Conservation (phyloP, 345 rosid genomes). For the Salix purpurea region DNA sequence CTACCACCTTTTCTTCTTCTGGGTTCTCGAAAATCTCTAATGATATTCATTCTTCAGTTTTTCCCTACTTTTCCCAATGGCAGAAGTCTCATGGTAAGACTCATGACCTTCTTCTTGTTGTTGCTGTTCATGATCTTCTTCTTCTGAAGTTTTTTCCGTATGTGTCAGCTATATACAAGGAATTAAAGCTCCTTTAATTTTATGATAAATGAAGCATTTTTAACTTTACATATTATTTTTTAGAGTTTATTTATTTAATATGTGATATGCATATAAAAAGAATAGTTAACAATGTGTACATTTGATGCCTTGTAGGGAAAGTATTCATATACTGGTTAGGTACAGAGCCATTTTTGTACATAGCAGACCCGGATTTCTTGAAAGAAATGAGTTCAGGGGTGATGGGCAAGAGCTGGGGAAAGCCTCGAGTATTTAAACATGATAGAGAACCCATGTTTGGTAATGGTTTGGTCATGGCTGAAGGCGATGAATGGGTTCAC, state of each 20-base stretch:
- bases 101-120: background rate
- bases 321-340: conserved; percentile 93
- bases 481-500: conserved; percentile 87
- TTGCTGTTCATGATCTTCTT: too few relatives aligned
- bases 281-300: background rate
- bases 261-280: background rate
- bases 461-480: conserved; percentile 74
- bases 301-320: conserved; percentile 51
- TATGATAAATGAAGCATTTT: too few relatives aligned
- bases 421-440: conserved; percentile 68
- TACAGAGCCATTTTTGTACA: conserved; percentile 80
- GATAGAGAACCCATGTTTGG: conserved; percentile 97
- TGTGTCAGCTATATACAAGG: background rate
- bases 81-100: conserved; percentile 62
- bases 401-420: conserved; percentile 93
- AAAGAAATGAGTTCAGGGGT: conserved; percentile 70
- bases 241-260: too few relatives aligned
- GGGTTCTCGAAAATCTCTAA: conserved; percentile 42
- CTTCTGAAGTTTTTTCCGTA: background rate
- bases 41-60: conserved; percentile 71
- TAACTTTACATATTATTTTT: too few relatives aligned
- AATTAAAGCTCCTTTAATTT: background rate
- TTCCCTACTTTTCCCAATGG: conserved; percentile 82
- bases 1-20: conserved; percentile 12
- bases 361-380: conserved; percentile 86